Base-by-base conservation (phyloP, 1,284 basidiomycete species). In the Heterobasidion irregulare region DNA sequence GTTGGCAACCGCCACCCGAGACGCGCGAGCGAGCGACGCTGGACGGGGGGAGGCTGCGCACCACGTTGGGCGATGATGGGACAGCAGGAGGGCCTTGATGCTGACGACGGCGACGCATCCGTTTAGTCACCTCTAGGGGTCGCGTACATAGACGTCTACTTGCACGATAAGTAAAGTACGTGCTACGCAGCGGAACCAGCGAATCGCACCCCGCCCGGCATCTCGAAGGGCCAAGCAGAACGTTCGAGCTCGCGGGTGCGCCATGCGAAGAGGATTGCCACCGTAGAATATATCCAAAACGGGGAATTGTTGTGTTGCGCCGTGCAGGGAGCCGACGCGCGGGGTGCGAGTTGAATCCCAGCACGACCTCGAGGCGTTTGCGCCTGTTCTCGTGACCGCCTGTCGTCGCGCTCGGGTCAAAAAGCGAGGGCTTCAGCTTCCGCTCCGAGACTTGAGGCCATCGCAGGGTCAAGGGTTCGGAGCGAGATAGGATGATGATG, bases 361-460 rank as follows among this genome's bases (percentile, higher is more conserved):
- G 53, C 53, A 34, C 35, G 18, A 50, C 53, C 53, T 54, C 53
- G 53, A 54, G 53, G 53, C 53, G 18, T 15, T 16, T 12, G 35
- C 12, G 36, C 18, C n/a, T 33, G 45, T 12, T 43, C 53, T 41
- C 53, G 53, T 54, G 53, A 54, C 48, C 47, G n/a, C 48, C 26
- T 38, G 9, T 18, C 13, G 43, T 52, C 50, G n/a, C 9, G n/a
- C 15, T 8, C 34, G 41, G 50, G 36, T 47, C 16, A 18, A 18
- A 13, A 47, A 18, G 18, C 38, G 35, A 36, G 16, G 16, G 38
- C 38, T 36, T 36, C 32, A n/a, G 35, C 34, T 52, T 52, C 50
- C 50, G 52, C 45, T 36, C 46, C 45, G 32, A 19, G 52, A 18
- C 19, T 18, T 16, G 51, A 45, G 51, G 34, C 34, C 26, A 5